Evolutionary conservation across 805 yeast species (phyloP), one percentile per base, ranked within the genome.

Genomic region (Dipodascus albidus): DNA sequence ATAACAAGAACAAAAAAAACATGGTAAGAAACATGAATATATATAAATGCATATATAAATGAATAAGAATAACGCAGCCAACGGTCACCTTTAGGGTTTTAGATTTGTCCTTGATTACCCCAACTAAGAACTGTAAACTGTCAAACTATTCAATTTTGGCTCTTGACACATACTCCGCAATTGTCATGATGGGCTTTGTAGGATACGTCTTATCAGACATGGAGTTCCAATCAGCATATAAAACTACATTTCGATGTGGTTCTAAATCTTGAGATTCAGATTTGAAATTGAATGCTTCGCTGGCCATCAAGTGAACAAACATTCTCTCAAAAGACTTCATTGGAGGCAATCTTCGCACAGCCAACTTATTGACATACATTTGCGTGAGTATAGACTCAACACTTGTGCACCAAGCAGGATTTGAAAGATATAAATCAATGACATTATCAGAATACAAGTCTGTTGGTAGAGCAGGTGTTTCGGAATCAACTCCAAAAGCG

Each of bases 231-330:
- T 38, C 44, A 17, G 44, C 44, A 38, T 38, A 38, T 3, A 88
- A 73, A 58, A 78, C 81, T 0, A 88, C 91, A 9, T 84, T 78
- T 56, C 96, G 67, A 52, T 79, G 73, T 0, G 96, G 96, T 58
- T 87, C 96, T 1, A 78, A 79, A 65, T 87, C 96, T 57, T 86
- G 93, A 1, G 90, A 78, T 60, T 85, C 89, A 0, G 84, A 72
- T 59, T 77, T 81, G 11, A 87, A 60, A 11, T 75, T 71, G 64
- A 72, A 87, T 8, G 19, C 49, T 0, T 79, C 67, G 23, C 73
- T 78, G 0, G 89, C 83, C 44, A 89, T 62, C 51, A 80, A 81
- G 62, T 82, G 91, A 23, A 89, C 68, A 62, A 88, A 87, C 56
- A 72, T 71, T 49, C 96, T 72, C 64, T 86, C 91, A 3, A 80